These are phyloP conservation scores for Pleurotus pulmonarius DNA, from an alignment of 768 basidiomycete species.

Conservation along the genomic window DNA sequence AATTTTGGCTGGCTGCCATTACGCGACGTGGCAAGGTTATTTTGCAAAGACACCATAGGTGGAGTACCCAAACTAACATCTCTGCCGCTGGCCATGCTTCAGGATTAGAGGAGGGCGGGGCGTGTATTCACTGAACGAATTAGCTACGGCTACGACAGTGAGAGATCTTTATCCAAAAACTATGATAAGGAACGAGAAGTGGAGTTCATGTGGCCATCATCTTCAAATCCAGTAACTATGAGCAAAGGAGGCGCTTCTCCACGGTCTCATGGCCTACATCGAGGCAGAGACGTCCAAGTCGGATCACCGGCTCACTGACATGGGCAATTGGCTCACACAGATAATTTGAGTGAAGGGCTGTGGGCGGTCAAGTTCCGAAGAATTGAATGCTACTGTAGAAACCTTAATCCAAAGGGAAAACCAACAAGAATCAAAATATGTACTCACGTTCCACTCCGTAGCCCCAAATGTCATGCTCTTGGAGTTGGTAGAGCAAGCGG, in stretches of 20 bases:
- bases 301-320: neutral
- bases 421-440: no score
- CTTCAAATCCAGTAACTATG: neutral
- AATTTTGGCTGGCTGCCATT: conserved; percentile 2
- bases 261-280: neutral
- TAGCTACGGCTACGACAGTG: neutral
- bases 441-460: no score
- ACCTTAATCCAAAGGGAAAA: no score
- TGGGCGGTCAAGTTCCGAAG: neutral
- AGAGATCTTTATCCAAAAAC: conserved; percentile 1
- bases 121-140: no score
- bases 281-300: neutral
- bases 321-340: no score
- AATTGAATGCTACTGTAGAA: neutral
- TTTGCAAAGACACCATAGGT: neutral
- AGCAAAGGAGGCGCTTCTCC: conserved; percentile 1
- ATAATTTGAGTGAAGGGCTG: no score
- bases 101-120: no score
- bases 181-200: neutral
- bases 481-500: no score
- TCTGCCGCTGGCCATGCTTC: no score
- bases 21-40: neutral
- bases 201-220: conserved; percentile 7
- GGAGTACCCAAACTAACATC: neutral
- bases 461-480: no score